Evolutionary conservation across 2,329 filamentous ascomycete genomes (phyloP).

Genomic region (Phaeosphaeria sp.): DNA sequence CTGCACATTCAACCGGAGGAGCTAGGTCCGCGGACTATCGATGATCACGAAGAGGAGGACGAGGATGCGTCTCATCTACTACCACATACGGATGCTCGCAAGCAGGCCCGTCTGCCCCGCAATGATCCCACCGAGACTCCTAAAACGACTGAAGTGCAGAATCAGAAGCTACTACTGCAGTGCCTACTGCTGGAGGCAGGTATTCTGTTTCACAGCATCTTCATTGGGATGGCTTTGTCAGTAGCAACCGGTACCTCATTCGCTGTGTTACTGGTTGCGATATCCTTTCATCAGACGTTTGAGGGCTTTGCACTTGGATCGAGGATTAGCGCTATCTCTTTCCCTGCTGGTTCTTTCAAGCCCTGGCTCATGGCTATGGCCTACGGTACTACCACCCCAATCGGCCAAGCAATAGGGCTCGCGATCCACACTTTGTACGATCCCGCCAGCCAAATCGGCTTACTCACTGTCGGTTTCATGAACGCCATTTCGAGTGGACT

Average conservation of each 20-base stretch:
- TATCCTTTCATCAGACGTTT: constrained; percentile 75
- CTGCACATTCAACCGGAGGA: constrained; percentile 45
- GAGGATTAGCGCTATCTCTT: constrained; percentile 72
- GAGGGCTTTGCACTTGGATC: constrained; percentile 73
- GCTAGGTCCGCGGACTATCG: constrained; percentile 35
- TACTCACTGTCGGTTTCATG: constrained; percentile 59
- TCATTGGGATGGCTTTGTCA: constrained; percentile 75
- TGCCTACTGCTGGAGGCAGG: constrained; percentile 78
- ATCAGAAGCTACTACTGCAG: constrained; percentile 71
- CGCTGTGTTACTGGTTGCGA: constrained; percentile 70
- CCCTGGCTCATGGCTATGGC: constrained; percentile 75
- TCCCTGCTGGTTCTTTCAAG: constrained; percentile 73
- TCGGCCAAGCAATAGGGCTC: constrained; percentile 59
- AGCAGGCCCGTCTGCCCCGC: constrained; percentile 16
- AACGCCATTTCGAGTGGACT: constrained; percentile 58
- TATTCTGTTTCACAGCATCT: constrained; percentile 80
- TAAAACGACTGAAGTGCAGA: constrained; percentile 52
- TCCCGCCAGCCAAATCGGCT: constrained; percentile 54
- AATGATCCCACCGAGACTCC: constrained; percentile 20
- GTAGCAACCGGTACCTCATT: constrained; percentile 71
- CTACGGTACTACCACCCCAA: constrained; percentile 64
- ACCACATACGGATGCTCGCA: constrained; percentile 27
- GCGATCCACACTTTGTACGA: constrained; percentile 59
- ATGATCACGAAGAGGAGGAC: constrained; percentile 12
- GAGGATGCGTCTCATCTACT: constrained; percentile 44